phyloP scores from a whole-genome alignment of 345 rosid species.

The Citrus medica region DNA sequence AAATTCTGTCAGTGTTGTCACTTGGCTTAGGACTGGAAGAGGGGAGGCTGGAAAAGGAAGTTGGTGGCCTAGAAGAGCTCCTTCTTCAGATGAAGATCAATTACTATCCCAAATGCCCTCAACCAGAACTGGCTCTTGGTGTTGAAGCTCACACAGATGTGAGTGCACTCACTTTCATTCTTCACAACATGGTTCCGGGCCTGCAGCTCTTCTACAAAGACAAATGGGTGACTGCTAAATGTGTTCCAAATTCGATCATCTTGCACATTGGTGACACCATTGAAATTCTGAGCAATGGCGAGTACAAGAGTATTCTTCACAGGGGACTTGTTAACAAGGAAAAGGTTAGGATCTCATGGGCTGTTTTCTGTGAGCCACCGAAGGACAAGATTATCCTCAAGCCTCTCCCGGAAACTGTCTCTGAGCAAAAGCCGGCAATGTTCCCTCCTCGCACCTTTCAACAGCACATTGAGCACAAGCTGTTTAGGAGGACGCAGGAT shows the following conservation, averaged over 20 bases:
- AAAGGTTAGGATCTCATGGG: conserved; percentile 96
- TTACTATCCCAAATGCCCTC: conserved; percentile 93
- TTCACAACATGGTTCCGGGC: conserved; percentile 99
- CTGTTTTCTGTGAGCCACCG: conserved; percentile 94
- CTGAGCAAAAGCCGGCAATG: conserved; percentile 60
- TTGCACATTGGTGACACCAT: conserved; percentile 94
- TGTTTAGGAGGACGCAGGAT: conserved; percentile 63
- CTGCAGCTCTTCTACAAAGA: conserved; percentile 79
- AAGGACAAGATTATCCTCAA: conserved; percentile 87
- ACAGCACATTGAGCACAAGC: conserved; percentile 80
- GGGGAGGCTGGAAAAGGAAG: conserved; percentile 83
- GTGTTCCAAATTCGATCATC: conserved; percentile 88
- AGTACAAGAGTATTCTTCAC: conserved; percentile 92
- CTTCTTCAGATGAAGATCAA: conserved; percentile 90
- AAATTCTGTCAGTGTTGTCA: conserved; percentile 60
- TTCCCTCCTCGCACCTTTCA: conserved; percentile 91
- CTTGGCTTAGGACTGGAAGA: conserved; percentile 77
- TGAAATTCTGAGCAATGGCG: conserved; percentile 90
- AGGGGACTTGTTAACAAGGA: conserved; percentile 91
- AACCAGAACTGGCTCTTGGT: conserved; percentile 92
- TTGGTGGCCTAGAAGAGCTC: conserved; percentile 82
- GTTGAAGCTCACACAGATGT: conserved; percentile 97
- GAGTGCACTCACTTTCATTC: conserved; percentile 88
- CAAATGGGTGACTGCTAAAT: conserved; percentile 89
- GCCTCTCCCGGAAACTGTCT: conserved; percentile 70